Evolutionary conservation across 352 stramenopile genomes (phyloP).

Genomic region (Globisporangium carolinianum): DNA sequence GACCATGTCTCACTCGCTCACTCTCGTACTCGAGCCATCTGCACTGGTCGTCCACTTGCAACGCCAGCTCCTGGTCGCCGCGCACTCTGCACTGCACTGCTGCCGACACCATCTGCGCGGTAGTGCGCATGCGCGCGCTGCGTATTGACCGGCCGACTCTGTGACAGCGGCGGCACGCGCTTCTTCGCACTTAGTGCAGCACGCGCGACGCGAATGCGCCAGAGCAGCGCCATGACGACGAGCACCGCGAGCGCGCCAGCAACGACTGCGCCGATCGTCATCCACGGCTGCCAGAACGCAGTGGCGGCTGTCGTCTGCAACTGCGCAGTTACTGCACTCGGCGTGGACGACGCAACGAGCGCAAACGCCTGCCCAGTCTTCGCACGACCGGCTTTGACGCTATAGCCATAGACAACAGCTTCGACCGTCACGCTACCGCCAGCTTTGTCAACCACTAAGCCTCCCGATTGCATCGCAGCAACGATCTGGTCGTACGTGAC

Average conservation of each 20-base stretch:
- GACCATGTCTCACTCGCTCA: too few relatives aligned
- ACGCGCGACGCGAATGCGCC: conserved; percentile 25
- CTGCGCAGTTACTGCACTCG: conserved; percentile 29
- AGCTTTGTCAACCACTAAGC: conserved; percentile 18
- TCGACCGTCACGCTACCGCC: conserved; percentile 46
- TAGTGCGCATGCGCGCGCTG: conserved; percentile 1
- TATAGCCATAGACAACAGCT: conserved; percentile 49
- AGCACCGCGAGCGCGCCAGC: conserved; percentile 38
- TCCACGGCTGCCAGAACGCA: conserved; percentile 70
- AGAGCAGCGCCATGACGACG: conserved; percentile 45
- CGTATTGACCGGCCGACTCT: background rate
- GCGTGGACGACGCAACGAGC: conserved; percentile 70
- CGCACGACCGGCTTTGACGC: conserved; percentile 46
- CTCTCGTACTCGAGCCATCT: too few relatives aligned
- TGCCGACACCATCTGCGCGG: conserved; percentile 2
- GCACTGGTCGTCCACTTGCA: too few relatives aligned
- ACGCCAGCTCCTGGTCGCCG: too few relatives aligned
- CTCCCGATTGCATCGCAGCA: conserved; percentile 16
- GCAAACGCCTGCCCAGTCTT: conserved; percentile 55
- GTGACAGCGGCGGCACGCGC: conserved; percentile 7
- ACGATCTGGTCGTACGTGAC: conserved; percentile 46
- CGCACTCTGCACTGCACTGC: too few relatives aligned
- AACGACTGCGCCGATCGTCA: conserved; percentile 57
- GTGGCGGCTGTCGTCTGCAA: background rate
- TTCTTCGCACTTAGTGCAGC: conserved; percentile 8